Evolutionary conservation across 2,329 filamentous ascomycete species (phyloP).

Genomic region (Alternaria sp.): DNA sequence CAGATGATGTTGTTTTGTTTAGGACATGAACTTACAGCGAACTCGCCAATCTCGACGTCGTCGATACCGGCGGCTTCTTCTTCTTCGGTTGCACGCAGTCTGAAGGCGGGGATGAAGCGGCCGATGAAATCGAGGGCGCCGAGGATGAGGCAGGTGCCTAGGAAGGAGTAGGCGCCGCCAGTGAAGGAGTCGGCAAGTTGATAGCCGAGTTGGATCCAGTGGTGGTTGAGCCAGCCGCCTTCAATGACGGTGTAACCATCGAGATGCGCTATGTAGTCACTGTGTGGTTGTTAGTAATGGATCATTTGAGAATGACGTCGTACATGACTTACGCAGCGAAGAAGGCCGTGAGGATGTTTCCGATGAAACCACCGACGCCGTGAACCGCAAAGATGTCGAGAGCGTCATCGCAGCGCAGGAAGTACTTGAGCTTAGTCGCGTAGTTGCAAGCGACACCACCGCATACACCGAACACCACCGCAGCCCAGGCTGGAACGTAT

Average conservation of each 20-base stretch:
- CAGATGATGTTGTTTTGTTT: too few relatives aligned
- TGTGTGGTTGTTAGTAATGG: constrained; percentile 33
- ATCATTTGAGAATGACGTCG: too few relatives aligned
- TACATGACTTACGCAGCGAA: constrained; percentile 70
- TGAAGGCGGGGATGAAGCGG: constrained; percentile 77
- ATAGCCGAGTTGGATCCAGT: constrained; percentile 84
- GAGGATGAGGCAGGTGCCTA: constrained; percentile 77
- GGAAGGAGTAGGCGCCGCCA: constrained; percentile 79
- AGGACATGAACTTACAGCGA: constrained; percentile 64
- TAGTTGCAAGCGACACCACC: constrained; percentile 85
- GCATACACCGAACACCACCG: constrained; percentile 77
- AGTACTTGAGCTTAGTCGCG: constrained; percentile 88
- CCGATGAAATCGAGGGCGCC: constrained; percentile 66
- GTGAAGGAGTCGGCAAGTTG: constrained; percentile 82
- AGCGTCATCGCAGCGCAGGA: constrained; percentile 80
- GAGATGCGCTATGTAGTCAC: constrained; percentile 80
- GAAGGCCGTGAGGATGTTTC: constrained; percentile 68
- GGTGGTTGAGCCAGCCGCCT: constrained; percentile 81
- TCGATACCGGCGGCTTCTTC: constrained; percentile 86
- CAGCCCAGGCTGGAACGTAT: constrained; percentile 84
- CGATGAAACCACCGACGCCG: constrained; percentile 64
- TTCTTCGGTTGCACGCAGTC: constrained; percentile 75
- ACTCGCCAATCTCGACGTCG: constrained; percentile 90
- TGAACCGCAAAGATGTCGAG: constrained; percentile 75
- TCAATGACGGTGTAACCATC: constrained; percentile 71